Evolutionary conservation across 495 filamentous ascomycete genomes (phyloP), one percentile per base, ranked within the genome.

Genomic region (Aspergillus wentii): DNA sequence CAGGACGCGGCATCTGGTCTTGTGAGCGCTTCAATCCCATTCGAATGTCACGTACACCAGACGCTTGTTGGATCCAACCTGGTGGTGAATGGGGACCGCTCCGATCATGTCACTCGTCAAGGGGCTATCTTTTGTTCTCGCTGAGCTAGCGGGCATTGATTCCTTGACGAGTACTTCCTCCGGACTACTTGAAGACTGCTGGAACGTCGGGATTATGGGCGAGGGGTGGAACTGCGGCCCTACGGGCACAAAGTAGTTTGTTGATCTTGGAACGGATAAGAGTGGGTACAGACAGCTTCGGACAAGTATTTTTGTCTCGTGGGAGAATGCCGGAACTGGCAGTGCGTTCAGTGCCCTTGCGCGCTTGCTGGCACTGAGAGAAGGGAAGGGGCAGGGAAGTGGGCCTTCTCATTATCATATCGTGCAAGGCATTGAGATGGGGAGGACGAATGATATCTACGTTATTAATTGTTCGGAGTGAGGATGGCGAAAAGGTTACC

Each of bases 371-470:
- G 61, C 73, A 8, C 41, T 76, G n/a, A 41, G 46, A 21, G 44
- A 44, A 17, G 64, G 66, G 16, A 76, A 59, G 31, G 71, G 64
- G 57, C 64, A 68, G 27, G 41, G 26, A 18, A 21, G 3, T 1
- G 48, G 47, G 18, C 41, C 39, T 16, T 47, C 48, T 18, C 56
- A 40, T 42, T 76, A 69, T 43, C 53, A 43, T 15, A 54, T 85
- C 22, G 69, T 61, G 36, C 80, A 84, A 54, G 81, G 80, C 0
- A 74, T 83, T 3, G 79, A 85, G 59, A 83, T 83, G 74, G 79
- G 78, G 5, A 57, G 78, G 42, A 52, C 43, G 52, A 83, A 78
- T 54, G 61, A 40, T 23, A 40, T 40, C 20, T 25, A 25, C 11
- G 22, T 25, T 11, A 25, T 11, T n/a, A 25, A 11, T 25, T 25